A percentile compares a stretch with the other conserved stretches of the same genome.
Evolutionary conservation across 2,329 filamentous ascomycete genomes (phyloP).

Genomic region (Penicillium sp.): DNA sequence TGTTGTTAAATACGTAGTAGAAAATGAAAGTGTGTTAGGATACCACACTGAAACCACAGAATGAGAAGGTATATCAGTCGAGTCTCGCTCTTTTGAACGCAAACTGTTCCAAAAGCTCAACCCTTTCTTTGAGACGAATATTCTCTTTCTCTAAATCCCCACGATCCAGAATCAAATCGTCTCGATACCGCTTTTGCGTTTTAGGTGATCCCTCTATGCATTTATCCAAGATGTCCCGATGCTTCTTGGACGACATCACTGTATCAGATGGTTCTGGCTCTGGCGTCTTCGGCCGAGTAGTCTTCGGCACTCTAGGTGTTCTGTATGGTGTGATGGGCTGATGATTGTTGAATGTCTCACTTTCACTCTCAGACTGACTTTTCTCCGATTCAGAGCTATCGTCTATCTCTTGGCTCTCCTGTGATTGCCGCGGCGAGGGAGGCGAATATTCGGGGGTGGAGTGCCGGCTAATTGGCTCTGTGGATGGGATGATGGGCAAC

Average conservation of each 20-base stretch:
- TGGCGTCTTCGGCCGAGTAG: not conserved
- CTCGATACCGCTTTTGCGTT: not conserved
- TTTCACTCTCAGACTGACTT: not conserved
- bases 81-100: not conserved
- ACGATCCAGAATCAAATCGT: not conserved
- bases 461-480: not conserved
- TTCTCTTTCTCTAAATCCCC: not conserved
- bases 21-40: not conserved
- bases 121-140: not conserved
- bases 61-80: not conserved
- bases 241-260: not conserved
- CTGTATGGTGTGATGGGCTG: not conserved
- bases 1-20: not conserved
- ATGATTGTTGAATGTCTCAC: not conserved
- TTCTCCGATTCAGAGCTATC: not conserved
- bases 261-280: not conserved
- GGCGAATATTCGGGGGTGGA: not conserved
- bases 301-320: not conserved
- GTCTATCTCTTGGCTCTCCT: not conserved
- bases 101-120: not conserved
- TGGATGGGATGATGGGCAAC: not conserved
- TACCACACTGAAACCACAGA: not conserved
- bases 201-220: not conserved
- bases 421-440: not conserved
- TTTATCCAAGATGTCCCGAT: not conserved